These are phyloP conservation scores for Phalaenopsis aphrodite DNA, from an alignment of 106 monocot species.

Conservation along the genomic window DNA sequence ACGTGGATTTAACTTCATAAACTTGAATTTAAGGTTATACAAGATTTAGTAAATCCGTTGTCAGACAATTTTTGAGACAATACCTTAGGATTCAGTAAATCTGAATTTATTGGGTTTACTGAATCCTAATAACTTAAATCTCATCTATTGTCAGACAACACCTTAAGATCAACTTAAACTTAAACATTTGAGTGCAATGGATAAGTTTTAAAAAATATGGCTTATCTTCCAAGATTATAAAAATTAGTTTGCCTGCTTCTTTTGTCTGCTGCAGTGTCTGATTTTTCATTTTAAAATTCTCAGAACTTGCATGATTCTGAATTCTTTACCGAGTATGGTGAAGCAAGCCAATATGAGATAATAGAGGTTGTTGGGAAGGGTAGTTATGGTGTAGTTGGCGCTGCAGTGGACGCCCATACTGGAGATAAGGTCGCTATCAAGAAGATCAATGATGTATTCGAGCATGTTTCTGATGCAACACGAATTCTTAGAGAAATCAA, in stretches of 20 bases:
- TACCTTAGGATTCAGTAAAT: no score
- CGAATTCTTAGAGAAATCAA: constrained; percentile 67
- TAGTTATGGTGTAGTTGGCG: constrained; percentile 70
- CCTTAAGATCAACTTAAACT: background rate
- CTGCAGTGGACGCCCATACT: constrained; percentile 55
- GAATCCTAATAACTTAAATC: no score
- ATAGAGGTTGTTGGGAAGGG: constrained; percentile 73
- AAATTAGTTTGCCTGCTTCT: background rate
- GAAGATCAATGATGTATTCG: constrained; percentile 71
- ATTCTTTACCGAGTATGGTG: constrained; percentile 75
- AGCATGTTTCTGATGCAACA: constrained; percentile 72
- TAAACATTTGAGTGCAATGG: background rate
- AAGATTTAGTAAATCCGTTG: no score
- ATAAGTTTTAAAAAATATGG: no score
- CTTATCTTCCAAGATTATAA: background rate
- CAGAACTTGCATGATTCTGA: constrained; percentile 38
- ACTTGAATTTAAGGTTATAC: no score
- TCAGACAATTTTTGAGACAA: no score
- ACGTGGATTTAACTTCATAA: no score
- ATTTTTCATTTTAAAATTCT: background rate
- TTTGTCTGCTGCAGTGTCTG: background rate
- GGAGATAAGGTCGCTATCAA: constrained; percentile 65
- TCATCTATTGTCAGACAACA: no score
- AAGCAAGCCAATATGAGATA: constrained; percentile 60
- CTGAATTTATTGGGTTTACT: no score